Base-by-base conservation (phyloP, 2,329 filamentous ascomycete species). In the Xylaria sp. region DNA sequence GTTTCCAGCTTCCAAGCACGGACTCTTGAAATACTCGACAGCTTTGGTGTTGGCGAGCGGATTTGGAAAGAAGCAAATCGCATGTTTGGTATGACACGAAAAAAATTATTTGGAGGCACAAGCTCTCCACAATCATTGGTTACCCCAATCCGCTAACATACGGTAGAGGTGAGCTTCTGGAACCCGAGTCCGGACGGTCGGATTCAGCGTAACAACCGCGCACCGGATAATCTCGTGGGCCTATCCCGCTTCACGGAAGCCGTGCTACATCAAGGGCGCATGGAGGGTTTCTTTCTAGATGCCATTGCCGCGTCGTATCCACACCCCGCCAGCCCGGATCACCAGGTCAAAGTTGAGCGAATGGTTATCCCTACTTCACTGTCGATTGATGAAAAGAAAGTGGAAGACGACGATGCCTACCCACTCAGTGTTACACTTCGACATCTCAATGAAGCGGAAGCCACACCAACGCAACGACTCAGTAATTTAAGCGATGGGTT, bases 11-110 rank as follows among this genome's bases (percentile, higher is more conserved):
- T 91, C 2, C 88, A 92, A 78, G 87, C 86, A 70, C 87, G 90
- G 1, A 92, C 89, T 0, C 81, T 92, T 1, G 89, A 93, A 77
- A 91, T 93, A n/a, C 87, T 93, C 64, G 89, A 93, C 73, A 89
- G 87, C 59, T 91, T 93, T 72, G 90, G 88, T 0, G 87, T 93
- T 66, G 88, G 83, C 2, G 86, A 92, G 70, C 81, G 86, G 4
- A 86, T 85, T 1, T 89, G 88, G 86, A 89, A 88, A 57, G 90
- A 92, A 73, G 84, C 87, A 13, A 91, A 91, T 75, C 89, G 89
- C 74, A 87, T 92, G 81, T 82, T 91, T n/a, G 81, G 87, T 90
- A 65, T 77, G 81, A 36, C n/a, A 28, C 48, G 20, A 31, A 57
- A 54, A 23, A 20, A 33, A 3, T 46, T 26, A 40, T 36, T 48